Evolutionary conservation across 257 asterid species (phyloP).

Genomic region (Solanum peruvianum): DNA sequence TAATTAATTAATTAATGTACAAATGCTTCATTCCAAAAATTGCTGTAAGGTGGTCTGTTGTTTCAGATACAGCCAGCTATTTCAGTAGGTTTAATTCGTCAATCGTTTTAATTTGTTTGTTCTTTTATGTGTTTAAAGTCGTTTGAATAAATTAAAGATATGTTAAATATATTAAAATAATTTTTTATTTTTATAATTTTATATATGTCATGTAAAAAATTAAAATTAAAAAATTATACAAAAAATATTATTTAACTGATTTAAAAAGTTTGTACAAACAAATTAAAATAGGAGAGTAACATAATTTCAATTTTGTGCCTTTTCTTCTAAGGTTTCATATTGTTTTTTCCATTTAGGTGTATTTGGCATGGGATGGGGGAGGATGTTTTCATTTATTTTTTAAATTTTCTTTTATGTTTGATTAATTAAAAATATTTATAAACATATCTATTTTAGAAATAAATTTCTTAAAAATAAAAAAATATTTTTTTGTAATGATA

Average conservation of each 20-base stretch:
- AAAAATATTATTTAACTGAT: fast-evolving
- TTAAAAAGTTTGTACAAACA: background rate
- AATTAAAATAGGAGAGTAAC: background rate
- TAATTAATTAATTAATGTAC: background rate
- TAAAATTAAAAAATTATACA: too few species aligned
- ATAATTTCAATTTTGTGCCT: background rate
- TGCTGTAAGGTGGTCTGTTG: background rate
- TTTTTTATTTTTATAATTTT: too few species aligned
- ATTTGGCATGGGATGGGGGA: background rate
- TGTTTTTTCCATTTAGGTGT: background rate
- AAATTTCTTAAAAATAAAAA: background rate
- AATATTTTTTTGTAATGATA: background rate
- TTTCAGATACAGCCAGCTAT: background rate
- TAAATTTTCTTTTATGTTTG: background rate
- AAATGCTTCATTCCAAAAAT: background rate
- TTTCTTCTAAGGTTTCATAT: background rate
- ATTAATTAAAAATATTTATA: background rate
- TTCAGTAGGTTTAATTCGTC: background rate
- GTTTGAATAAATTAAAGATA: too few species aligned
- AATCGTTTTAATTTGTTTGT: too few species aligned
- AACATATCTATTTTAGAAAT: background rate
- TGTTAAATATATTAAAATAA: too few species aligned
- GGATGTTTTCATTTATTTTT: background rate
- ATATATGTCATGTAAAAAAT: too few species aligned
- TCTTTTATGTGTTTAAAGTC: fast-evolving